phyloP scores from a whole-genome alignment of 495 filamentous ascomycete genomes.

The Aspergillus ostianus region DNA sequence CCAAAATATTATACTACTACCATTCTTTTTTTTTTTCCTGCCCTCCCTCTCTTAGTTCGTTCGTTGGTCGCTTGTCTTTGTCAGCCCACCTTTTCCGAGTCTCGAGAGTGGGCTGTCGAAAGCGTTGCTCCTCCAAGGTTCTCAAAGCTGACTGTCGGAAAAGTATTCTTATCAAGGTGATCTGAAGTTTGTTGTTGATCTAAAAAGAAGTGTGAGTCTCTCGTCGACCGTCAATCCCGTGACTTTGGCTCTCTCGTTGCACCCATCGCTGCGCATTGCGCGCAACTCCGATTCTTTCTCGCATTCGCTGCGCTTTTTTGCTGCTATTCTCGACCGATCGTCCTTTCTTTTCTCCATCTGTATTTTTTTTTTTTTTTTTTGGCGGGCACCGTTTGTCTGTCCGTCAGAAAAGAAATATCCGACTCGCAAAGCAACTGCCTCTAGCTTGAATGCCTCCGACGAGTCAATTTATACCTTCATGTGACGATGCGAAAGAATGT shows the following conservation, averaged over 20 bases:
- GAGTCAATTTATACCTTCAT: background rate
- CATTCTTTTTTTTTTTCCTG: conserved; percentile 19
- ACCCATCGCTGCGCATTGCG: background rate
- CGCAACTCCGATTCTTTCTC: background rate
- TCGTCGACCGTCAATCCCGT: background rate
- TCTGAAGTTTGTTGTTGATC: conserved; percentile 20
- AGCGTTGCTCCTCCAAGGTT: conserved; percentile 35
- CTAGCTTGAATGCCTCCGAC: background rate
- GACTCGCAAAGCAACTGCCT: background rate
- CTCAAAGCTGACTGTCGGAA: conserved; percentile 31
- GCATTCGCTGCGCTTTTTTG: background rate
- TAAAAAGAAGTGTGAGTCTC: conserved; percentile 32
- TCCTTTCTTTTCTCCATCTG: background rate
- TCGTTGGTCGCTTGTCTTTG: conserved; percentile 16
- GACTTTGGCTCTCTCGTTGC: background rate
- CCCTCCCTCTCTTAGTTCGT: conserved; percentile 14
- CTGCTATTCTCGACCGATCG: background rate
- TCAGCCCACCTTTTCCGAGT: conserved; percentile 25
- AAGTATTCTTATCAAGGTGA: conserved; percentile 23
- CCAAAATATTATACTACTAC: conserved; percentile 2
- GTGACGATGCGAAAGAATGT: conserved; percentile 2
- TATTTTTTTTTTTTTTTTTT: background rate
- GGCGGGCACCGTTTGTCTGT: background rate
- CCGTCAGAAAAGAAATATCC: background rate
- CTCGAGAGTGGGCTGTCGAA: conserved; percentile 33